phyloP scores from a whole-genome alignment of 108 stramenopile genomes.

The Aurantiochytrium sp. region DNA sequence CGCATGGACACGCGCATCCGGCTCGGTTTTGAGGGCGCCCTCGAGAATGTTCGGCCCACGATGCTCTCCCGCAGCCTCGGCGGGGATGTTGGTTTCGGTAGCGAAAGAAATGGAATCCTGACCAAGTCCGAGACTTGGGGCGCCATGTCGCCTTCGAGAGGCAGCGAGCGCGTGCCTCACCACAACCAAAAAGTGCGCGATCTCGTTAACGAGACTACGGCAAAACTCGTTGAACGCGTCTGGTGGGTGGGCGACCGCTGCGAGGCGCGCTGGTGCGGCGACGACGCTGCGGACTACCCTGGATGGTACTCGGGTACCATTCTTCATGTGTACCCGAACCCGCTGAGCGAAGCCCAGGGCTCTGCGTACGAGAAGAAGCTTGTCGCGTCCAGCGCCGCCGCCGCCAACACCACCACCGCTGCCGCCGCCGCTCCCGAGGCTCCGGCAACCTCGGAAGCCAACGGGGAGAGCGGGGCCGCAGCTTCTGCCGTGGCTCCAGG shows the following conservation, averaged over 20 bases:
- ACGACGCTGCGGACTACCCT: background rate
- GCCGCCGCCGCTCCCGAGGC: too few species aligned
- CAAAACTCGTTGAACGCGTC: background rate
- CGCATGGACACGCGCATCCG: background rate
- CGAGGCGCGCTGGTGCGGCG: constrained; percentile 10
- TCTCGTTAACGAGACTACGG: background rate
- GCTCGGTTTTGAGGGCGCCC: background rate
- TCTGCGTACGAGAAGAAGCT: background rate
- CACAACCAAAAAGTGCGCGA: background rate
- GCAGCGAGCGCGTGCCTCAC: background rate
- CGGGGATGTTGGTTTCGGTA: too few species aligned
- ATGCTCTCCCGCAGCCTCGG: too few species aligned
- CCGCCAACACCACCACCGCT: too few species aligned
- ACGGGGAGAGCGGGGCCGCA: too few species aligned
- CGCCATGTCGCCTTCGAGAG: background rate
- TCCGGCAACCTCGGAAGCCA: too few species aligned
- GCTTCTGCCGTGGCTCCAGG: too few species aligned
- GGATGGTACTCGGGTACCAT: constrained; percentile 18
- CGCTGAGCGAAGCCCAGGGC: background rate
- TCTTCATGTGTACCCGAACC: background rate
- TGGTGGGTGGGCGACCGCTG: constrained; percentile 29
- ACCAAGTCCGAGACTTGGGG: background rate
- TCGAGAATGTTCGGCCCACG: background rate
- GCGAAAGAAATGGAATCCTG: background rate
- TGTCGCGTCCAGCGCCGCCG: too few species aligned